Percentiles rank a stretch among this genome's conserved stretches.
Conservation (phyloP, 805 yeast species). For the Candida koratica region DNA sequence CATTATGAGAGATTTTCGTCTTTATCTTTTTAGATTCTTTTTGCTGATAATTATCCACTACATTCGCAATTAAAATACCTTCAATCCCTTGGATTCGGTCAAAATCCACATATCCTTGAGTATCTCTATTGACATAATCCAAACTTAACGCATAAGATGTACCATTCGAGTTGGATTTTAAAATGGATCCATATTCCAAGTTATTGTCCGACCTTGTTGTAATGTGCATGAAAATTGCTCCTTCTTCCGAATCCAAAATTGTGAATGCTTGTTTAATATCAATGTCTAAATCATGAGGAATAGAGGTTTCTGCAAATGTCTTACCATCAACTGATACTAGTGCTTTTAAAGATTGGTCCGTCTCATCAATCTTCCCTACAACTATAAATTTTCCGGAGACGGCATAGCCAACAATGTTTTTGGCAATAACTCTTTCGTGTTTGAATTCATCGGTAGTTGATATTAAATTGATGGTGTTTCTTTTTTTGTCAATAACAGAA, state of each 20-base stretch:
- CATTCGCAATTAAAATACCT: constrained; percentile 75
- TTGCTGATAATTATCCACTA: constrained; percentile 50
- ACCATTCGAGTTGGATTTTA: constrained; percentile 90
- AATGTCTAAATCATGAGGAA: constrained; percentile 63
- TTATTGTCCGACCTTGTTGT: constrained; percentile 54
- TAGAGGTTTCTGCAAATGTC: constrained; percentile 70
- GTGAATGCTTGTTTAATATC: constrained; percentile 58
- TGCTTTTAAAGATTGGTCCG: constrained; percentile 51
- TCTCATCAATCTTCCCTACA: constrained; percentile 53
- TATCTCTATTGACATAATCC: constrained; percentile 69
- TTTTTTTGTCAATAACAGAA: constrained; percentile 40
- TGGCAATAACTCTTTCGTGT: constrained; percentile 42
- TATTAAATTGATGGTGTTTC: constrained; percentile 27
- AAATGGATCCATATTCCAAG: constrained; percentile 67
- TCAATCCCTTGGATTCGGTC: constrained; percentile 80
- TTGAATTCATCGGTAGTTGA: constrained; percentile 55
- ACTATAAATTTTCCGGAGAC: constrained; percentile 66
- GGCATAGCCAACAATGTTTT: constrained; percentile 68
- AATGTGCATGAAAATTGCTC: constrained; percentile 77
- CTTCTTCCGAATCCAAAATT: constrained; percentile 65
- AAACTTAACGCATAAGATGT: constrained; percentile 73
- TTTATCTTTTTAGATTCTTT: constrained; percentile 47
- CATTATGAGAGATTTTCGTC: constrained; percentile 78
- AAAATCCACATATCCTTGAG: constrained; percentile 77
- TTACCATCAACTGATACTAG: constrained; percentile 76